Evolutionary conservation across 1,284 basidiomycete genomes (phyloP).

Genomic region (Ganoderma lingzhi): DNA sequence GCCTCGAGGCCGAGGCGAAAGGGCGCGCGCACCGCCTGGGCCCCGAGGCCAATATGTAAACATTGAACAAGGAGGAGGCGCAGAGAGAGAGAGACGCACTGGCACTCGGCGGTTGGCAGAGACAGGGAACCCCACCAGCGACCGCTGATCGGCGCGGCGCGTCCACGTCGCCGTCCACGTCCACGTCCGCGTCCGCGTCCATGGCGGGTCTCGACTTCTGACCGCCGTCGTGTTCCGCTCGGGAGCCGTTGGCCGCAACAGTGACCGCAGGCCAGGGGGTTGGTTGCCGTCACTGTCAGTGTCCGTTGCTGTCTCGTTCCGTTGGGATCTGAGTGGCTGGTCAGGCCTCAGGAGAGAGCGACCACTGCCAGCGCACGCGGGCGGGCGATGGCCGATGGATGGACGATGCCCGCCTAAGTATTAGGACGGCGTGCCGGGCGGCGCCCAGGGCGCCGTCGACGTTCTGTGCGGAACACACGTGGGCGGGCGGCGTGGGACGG

Average conservation of each 20-base stretch:
- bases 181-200: not conserved
- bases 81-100: not conserved
- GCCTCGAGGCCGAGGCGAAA: not conserved
- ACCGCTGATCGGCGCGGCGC: conserved; percentile 2
- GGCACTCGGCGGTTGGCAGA: not conserved
- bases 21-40: conserved; percentile 12
- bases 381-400: conserved; percentile 1
- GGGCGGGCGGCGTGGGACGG: conserved; percentile 36
- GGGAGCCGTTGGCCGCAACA: not conserved
- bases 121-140: not conserved
- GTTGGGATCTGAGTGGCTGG: not conserved
- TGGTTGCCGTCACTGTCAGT: not conserved
- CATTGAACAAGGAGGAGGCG: not conserved
- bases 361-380: not conserved
- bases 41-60: conserved; percentile 8
- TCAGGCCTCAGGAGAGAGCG: not conserved
- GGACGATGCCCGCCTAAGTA: not conserved
- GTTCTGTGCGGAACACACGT: conserved; percentile 37
- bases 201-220: not conserved
- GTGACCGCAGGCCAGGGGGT: conserved; percentile 4
- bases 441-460: conserved; percentile 24
- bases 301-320: not conserved
- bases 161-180: not conserved
- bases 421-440: conserved; percentile 16
- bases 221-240: conserved; percentile 4